Base-by-base conservation (phyloP, 495 filamentous ascomycete species). In the Aspergillus saccharolyticus region DNA sequence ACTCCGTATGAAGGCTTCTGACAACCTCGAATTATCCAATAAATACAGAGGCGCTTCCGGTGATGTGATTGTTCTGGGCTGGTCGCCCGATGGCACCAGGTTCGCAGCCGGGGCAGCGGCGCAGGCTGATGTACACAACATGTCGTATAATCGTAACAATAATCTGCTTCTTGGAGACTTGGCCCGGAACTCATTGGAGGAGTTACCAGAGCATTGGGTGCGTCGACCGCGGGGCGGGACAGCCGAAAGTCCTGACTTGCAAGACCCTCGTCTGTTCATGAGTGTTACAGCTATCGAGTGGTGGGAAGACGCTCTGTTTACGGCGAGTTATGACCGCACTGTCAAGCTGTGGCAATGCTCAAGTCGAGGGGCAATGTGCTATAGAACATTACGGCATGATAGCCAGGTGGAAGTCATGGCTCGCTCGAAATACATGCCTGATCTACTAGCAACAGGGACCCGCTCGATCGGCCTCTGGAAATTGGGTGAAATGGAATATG, bases 61-160 rank as follows among this genome's bases (percentile, higher is more conserved):
- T 20, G 80, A 83, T 62, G 67, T 82, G 14, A 66, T 76, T 20
- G 64, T 69, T 24, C 61, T 78, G 43, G 72, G 74, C 8, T 83
- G 80, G 80, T 76, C 72, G 20, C 72, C 77, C 15, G 70, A 80
- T 65, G 78, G 78, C 0, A 72, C 67, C 0, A 69, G 55, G 28
- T 82, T 81, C 55, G 79, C 74, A 19, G 74, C 76, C 16, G 91
- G 91, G 2, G 87, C 89, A 2, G 84, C 86, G 2, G 85, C 88
- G 24, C 83, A 89, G 55, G 84, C 83, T 1, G 90, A 96, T 64
- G 68, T 80, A 0, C 80, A 86, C 53, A 90, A 89, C 56, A 87
- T 91, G 74, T 85, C 90, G 53, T 96, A 96, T 70, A 96, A 96
- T 62, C 81, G 86, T 47, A 79, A 80, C 0, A 86, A 88, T 20